Conservation (phyloP, 176 grass and related monocot species). For the Triticum dicoccoides region DNA sequence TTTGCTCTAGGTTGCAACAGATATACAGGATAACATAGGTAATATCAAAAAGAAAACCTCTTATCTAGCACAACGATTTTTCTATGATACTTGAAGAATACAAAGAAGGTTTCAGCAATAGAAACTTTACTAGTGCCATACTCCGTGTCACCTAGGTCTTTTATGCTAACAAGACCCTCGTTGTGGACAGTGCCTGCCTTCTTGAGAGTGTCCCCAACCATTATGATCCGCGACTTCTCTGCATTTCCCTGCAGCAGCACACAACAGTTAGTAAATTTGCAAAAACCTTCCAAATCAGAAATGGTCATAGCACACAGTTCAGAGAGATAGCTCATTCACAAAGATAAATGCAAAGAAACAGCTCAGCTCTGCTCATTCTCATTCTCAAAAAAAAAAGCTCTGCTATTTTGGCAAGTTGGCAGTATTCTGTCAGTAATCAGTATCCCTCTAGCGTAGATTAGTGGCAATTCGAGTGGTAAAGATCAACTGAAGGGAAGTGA, state of each 20-base stretch:
- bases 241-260: slow-evolving; percentile 64
- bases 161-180: slow-evolving; percentile 55
- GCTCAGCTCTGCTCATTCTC: too few relatives aligned
- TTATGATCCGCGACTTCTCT: slow-evolving; percentile 86
- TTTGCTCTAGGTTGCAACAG: neutral
- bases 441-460: neutral
- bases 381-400: too few relatives aligned
- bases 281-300: too few relatives aligned
- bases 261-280: neutral
- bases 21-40: neutral
- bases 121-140: slow-evolving; percentile 50
- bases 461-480: neutral
- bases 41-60: neutral
- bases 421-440: too few relatives aligned
- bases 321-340: neutral
- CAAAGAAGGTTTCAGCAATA: neutral
- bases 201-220: slow-evolving; percentile 88
- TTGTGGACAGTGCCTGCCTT: slow-evolving; percentile 40
- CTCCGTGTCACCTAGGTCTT: slow-evolving; percentile 75
- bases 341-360: too few relatives aligned
- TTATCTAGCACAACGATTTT: neutral
- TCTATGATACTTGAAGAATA: neutral
- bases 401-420: neutral
- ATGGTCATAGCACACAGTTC: neutral
- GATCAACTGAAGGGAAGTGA: neutral